These are phyloP conservation scores for Wickerhamomyces subpelliculosus DNA, from an alignment of 805 yeast species.

Conservation along the genomic window DNA sequence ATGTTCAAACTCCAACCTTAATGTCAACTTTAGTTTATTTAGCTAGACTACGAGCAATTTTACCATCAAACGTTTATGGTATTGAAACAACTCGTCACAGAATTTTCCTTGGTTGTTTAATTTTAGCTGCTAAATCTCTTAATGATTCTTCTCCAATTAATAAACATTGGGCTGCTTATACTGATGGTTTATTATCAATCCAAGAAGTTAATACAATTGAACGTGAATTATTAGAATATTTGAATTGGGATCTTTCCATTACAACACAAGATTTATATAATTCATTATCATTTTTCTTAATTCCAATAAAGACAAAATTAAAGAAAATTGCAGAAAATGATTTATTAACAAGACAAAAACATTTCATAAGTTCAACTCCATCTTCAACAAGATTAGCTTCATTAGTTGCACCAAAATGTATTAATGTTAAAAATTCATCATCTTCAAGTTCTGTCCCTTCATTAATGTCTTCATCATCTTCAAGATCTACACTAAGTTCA, in stretches of 20 bases:
- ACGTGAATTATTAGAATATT: slow-evolving; percentile 71
- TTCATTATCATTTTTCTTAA: slow-evolving; percentile 68
- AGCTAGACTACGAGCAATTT: slow-evolving; percentile 62
- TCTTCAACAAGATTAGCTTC: slow-evolving; percentile 7
- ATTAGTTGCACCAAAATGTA: background rate
- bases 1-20: slow-evolving; percentile 90
- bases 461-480: slow-evolving; percentile 32
- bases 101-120: slow-evolving; percentile 81
- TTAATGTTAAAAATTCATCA: slow-evolving; percentile 5
- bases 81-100: slow-evolving; percentile 92
- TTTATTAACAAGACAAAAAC: slow-evolving; percentile 18
- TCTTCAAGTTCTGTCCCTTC: slow-evolving; percentile 30
- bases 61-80: slow-evolving; percentile 87
- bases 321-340: slow-evolving; percentile 18
- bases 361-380: slow-evolving; percentile 13
- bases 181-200: slow-evolving; percentile 72
- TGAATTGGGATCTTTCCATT: slow-evolving; percentile 81
- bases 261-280: slow-evolving; percentile 60
- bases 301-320: slow-evolving; percentile 51
- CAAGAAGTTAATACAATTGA: slow-evolving; percentile 88
- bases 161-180: slow-evolving; percentile 93
- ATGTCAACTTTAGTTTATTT: slow-evolving; percentile 89
- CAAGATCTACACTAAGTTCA: slow-evolving; percentile 29
- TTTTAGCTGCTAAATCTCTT: slow-evolving; percentile 84
- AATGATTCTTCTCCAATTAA: slow-evolving; percentile 94